Evolutionary conservation across 139 green algal species (phyloP).

Genomic region (Closterium sp.): DNA sequence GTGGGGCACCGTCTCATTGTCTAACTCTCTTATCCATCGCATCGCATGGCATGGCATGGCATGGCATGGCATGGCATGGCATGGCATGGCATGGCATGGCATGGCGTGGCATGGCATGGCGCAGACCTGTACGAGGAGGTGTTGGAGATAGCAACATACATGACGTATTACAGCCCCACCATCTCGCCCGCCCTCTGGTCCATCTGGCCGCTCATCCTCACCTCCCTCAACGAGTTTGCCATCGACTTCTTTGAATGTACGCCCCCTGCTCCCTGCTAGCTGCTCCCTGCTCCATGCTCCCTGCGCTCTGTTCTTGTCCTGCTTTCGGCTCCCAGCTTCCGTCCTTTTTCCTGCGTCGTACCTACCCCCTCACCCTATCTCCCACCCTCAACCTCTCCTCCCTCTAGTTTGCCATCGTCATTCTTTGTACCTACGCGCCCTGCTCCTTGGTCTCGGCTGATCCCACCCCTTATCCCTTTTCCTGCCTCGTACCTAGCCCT

Average conservation of each 20-base stretch:
- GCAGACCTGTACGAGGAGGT: slow-evolving; percentile 91
- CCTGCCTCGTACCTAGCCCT: no score
- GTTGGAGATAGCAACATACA: slow-evolving; percentile 86
- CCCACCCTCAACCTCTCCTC: not conserved
- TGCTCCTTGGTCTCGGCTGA: no score
- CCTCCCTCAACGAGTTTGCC: slow-evolving; percentile 72
- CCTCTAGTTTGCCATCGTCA: no score
- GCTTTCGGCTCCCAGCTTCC: not conserved
- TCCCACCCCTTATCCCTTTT: no score
- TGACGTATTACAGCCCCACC: slow-evolving; percentile 81
- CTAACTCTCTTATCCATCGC: not conserved
- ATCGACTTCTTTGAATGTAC: slow-evolving; percentile 81
- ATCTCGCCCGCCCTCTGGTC: slow-evolving; percentile 82
- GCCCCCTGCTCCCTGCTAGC: not conserved
- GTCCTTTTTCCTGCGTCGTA: not conserved
- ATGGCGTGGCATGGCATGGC: slow-evolving; percentile 2
- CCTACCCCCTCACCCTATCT: not conserved
- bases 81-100: slow-evolving; percentile 20
- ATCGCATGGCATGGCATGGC: slow-evolving; percentile 14
- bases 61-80: slow-evolving; percentile 18
- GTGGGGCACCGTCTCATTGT: not conserved
- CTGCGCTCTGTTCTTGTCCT: no score
- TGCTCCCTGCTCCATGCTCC: no score
- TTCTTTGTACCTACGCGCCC: no score
- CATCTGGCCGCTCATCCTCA: slow-evolving; percentile 82